Evolutionary conservation across 2,329 filamentous ascomycete genomes (phyloP), one percentile per base, ranked within the genome.

Genomic region (Fonsecaea monophora): DNA sequence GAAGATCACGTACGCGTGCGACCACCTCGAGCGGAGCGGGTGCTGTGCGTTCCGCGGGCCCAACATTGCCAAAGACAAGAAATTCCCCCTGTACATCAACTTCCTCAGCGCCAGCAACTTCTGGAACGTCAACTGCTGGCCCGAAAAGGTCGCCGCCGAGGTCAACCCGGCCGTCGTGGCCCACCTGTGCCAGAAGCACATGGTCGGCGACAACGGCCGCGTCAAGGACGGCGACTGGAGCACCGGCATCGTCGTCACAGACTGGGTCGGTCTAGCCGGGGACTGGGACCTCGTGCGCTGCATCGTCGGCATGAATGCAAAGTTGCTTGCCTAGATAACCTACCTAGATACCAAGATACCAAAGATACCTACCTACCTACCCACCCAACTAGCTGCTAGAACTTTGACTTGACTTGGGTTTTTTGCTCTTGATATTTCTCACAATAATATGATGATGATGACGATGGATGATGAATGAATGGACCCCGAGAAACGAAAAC

Each of bases 91-190:
- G 72, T 96, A 91, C 74, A 82, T 98, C 78, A 99, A 98, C 78
- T 98, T 97, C 77, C 78, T 97, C 69, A 92, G 86, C 72, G 95
- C 90, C 0, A 94, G 90, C 78, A 97, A 97, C 81, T 98, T 98
- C 82, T 98, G 94, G 89, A 94, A 92, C 71, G 84, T 90, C 1
- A 88, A 87, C 63, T 97, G 93, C 78, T 99, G 95, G 95, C 95
- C 95, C 0, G 94, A 97, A 78, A 90, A 87, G 75, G 92, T 99
- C 77, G 94, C 95, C 0, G 89, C 88, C 21, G 92, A 91, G 80
- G 85, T 97, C 57, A 98, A 98, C 81, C 91, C 94, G 18, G 88
- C 89, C 1, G 85, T 84, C n/a, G 81, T 86, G 50, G 82, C 85
- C 68, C 87, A 86, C 76, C 74, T 89, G 60, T 87, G 86, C 71